phyloP scores from a whole-genome alignment of 768 basidiomycete species.

The Holtermanniella nyarrowii region DNA sequence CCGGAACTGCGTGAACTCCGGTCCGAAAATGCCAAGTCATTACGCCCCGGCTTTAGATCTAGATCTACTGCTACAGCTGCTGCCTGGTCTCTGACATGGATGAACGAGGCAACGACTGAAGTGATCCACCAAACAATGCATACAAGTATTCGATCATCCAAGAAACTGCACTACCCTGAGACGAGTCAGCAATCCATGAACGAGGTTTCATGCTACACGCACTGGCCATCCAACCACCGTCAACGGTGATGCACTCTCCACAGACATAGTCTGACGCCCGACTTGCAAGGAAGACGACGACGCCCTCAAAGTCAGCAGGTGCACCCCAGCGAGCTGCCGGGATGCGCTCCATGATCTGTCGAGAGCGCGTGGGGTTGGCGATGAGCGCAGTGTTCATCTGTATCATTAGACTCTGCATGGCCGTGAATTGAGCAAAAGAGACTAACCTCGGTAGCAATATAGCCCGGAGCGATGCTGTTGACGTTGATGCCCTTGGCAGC shows the following conservation, averaged over 20 bases:
- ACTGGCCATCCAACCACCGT: constrained; percentile 52
- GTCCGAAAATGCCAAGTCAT: too few species aligned
- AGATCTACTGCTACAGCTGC: too few species aligned
- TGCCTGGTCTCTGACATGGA: too few species aligned
- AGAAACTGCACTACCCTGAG: too few species aligned
- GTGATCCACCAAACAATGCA: too few species aligned
- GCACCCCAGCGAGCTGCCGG: constrained; percentile 63
- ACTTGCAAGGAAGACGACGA: constrained; percentile 60
- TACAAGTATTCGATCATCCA: too few species aligned
- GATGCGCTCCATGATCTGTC: constrained; percentile 65
- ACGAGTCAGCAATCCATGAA: constrained; percentile 48
- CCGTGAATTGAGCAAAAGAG: constrained; percentile 16
- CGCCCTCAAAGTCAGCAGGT: constrained; percentile 64
- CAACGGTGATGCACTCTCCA: constrained; percentile 61
- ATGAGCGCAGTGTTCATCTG: constrained; percentile 58
- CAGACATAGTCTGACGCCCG: constrained; percentile 60
- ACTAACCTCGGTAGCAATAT: constrained; percentile 81
- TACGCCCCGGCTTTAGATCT: too few species aligned
- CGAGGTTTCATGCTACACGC: constrained; percentile 48
- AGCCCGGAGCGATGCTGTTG: constrained; percentile 78
- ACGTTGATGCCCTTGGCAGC: constrained; percentile 76
- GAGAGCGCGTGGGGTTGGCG: constrained; percentile 54
- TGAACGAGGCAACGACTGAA: too few species aligned
- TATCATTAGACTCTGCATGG: neutral
- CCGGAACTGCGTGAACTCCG: too few species aligned